phyloP scores from a whole-genome alignment of 768 basidiomycete species.

The Phanerochaete carnosa region DNA sequence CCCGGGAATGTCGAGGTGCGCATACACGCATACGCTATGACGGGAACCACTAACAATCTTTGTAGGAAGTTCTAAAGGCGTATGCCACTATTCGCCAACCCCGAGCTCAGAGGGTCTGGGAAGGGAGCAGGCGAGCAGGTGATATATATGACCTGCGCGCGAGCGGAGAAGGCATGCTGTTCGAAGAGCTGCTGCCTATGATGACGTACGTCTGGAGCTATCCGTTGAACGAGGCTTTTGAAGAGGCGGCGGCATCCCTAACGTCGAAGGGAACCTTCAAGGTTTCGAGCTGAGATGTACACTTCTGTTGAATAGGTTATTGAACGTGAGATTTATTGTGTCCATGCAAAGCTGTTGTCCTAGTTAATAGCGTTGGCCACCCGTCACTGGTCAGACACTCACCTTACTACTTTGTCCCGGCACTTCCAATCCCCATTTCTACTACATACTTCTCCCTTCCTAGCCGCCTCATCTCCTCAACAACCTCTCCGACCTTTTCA shows the following conservation, averaged over 20 bases:
- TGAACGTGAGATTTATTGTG: background rate
- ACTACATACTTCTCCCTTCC: conserved; percentile 54
- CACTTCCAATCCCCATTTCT: conserved; percentile 60
- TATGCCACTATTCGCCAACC: conserved; percentile 45
- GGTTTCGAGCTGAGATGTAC: background rate
- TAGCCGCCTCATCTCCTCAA: conserved; percentile 60
- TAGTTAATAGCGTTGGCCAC: too few species aligned
- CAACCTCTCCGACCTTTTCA: conserved; percentile 44
- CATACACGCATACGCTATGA: background rate
- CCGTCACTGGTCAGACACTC: background rate
- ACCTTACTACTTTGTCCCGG: background rate
- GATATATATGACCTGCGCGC: conserved; percentile 42
- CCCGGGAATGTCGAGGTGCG: conserved; percentile 38
- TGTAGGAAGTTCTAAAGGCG: conserved; percentile 41
- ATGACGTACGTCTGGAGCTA: conserved; percentile 52
- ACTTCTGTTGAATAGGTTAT: background rate
- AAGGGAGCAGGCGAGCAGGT: conserved; percentile 38
- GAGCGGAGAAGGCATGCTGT: conserved; percentile 26
- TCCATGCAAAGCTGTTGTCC: too few species aligned
- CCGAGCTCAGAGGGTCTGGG: conserved; percentile 47
- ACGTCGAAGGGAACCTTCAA: conserved; percentile 10
- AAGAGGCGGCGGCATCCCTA: conserved; percentile 25
- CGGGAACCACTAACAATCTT: background rate
- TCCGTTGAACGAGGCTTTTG: conserved; percentile 36
- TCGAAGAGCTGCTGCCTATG: conserved; percentile 32